phyloP scores from a whole-genome alignment of 371 early-diverging fungal species.

The Gilbertella persicaria region DNA sequence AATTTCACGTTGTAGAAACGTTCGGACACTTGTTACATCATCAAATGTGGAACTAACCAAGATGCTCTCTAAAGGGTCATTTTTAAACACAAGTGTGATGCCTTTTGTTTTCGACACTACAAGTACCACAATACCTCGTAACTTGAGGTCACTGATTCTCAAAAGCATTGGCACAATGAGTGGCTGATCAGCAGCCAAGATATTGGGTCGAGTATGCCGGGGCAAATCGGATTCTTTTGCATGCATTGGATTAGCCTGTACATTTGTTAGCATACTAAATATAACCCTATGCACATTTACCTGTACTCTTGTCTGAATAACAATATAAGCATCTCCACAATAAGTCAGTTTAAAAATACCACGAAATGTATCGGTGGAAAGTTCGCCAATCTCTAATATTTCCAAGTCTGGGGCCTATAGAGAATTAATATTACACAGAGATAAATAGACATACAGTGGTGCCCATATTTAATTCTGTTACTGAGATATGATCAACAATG shows the following conservation, averaged over 20 bases:
- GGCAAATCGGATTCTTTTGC: slow-evolving; percentile 61
- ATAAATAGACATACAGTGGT: slow-evolving; percentile 84
- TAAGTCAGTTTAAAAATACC: slow-evolving; percentile 95
- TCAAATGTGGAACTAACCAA: slow-evolving; percentile 95
- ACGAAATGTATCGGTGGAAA: slow-evolving; percentile 88
- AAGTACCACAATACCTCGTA: slow-evolving; percentile 90
- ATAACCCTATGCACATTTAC: slow-evolving; percentile 8
- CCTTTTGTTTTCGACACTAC: slow-evolving; percentile 92
- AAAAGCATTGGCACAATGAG: slow-evolving; percentile 95
- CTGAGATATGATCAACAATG: slow-evolving; percentile 87
- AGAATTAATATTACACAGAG: neutral
- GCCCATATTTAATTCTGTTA: slow-evolving; percentile 95
- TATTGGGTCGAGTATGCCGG: slow-evolving; percentile 65
- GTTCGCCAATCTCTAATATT: slow-evolving; percentile 95
- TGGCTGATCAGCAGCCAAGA: slow-evolving; percentile 90
- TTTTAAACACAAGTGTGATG: slow-evolving; percentile 94
- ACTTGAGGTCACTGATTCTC: slow-evolving; percentile 82
- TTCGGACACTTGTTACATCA: slow-evolving; percentile 79
- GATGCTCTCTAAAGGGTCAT: slow-evolving; percentile 93
- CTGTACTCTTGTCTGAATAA: slow-evolving; percentile 92
- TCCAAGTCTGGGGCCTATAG: slow-evolving; percentile 92
- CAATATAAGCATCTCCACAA: slow-evolving; percentile 90
- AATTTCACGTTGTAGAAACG: slow-evolving; percentile 89
- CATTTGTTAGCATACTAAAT: neutral
- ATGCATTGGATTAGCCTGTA: slow-evolving; percentile 78